These are phyloP conservation scores for Exophiala alcalophila DNA, from an alignment of 2,329 filamentous ascomycete species.

Conservation along the genomic window DNA sequence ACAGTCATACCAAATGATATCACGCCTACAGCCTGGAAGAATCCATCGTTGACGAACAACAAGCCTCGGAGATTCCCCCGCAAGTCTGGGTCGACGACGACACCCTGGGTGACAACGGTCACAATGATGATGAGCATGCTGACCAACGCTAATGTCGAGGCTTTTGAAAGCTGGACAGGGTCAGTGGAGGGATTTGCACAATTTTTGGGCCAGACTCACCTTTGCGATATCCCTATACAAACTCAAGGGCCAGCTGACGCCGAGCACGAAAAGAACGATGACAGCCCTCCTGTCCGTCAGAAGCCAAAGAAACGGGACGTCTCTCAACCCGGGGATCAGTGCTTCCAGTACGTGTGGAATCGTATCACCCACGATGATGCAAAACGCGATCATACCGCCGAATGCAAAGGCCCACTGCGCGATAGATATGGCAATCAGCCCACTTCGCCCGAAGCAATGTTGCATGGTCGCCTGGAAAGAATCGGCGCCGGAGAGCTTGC, in stretches of 20 bases:
- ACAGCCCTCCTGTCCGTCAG: conserved; percentile 77
- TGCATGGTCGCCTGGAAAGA: conserved; percentile 96
- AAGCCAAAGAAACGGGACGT: conserved; percentile 75
- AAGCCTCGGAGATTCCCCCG: conserved; percentile 69
- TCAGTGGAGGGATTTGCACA: no score
- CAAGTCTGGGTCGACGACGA: conserved; percentile 67
- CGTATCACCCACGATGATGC: conserved; percentile 93
- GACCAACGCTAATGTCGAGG: conserved; percentile 84
- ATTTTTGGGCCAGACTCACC: conserved; percentile 49
- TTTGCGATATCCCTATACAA: conserved; percentile 97
- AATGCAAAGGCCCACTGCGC: conserved; percentile 99
- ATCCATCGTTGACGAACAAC: conserved; percentile 76
- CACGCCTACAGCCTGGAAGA: conserved; percentile 94
- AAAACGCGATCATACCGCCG: conserved; percentile 97
- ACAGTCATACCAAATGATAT: conserved; percentile 80
- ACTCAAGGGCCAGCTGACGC: conserved; percentile 85
- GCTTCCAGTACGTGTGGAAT: conserved; percentile 87
- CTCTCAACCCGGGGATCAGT: conserved; percentile 70
- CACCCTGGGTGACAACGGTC: conserved; percentile 81
- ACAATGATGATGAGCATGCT: conserved; percentile 90
- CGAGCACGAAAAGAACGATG: conserved; percentile 83
- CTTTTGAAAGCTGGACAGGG: conserved; percentile 76
- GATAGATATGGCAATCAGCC: conserved; percentile 82
- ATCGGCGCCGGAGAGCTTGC: conserved; percentile 88
- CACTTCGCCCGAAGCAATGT: conserved; percentile 85